These are phyloP conservation scores for Sarcodon aspratus DNA, from an alignment of 768 basidiomycete genomes.

Conservation along the genomic window DNA sequence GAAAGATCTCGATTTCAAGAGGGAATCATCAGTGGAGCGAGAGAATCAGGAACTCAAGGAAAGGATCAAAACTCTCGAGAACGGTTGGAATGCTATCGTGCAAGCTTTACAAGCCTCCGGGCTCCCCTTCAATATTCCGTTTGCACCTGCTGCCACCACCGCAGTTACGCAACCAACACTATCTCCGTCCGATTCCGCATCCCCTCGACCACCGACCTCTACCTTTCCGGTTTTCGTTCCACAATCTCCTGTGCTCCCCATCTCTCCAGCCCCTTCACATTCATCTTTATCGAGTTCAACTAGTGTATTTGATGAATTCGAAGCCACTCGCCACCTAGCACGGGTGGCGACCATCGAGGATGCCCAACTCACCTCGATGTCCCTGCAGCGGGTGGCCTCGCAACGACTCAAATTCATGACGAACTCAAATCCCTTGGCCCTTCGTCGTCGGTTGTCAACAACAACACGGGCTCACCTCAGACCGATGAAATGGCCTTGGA, in stretches of 20 bases:
- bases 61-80: slow-evolving; percentile 68
- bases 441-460: slow-evolving; percentile 10
- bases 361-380: slow-evolving; percentile 42
- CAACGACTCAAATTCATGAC: slow-evolving; percentile 17
- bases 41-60: slow-evolving; percentile 71
- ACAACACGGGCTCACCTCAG: slow-evolving; percentile 9
- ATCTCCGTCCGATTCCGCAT: not conserved
- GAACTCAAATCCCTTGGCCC: slow-evolving; percentile 25
- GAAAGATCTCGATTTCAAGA: slow-evolving; percentile 21
- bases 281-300: slow-evolving; percentile 18
- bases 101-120: slow-evolving; percentile 65
- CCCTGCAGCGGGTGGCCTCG: slow-evolving; percentile 90
- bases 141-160: slow-evolving; percentile 15
- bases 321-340: slow-evolving; percentile 95
- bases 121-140: slow-evolving; percentile 35
- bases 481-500: slow-evolving; percentile 59
- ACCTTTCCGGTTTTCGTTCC: slow-evolving; percentile 18
- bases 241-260: slow-evolving; percentile 20
- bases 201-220: slow-evolving; percentile 18
- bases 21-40: slow-evolving; percentile 34
- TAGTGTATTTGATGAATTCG: slow-evolving; percentile 24
- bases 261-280: slow-evolving; percentile 17
- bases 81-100: slow-evolving; percentile 72
- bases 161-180: slow-evolving; percentile 14
- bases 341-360: slow-evolving; percentile 81